Percentiles rank a stretch among this genome's conserved stretches.
phyloP scores from a whole-genome alignment of 495 filamentous ascomycete species.

The Penicillium diatomitis region DNA sequence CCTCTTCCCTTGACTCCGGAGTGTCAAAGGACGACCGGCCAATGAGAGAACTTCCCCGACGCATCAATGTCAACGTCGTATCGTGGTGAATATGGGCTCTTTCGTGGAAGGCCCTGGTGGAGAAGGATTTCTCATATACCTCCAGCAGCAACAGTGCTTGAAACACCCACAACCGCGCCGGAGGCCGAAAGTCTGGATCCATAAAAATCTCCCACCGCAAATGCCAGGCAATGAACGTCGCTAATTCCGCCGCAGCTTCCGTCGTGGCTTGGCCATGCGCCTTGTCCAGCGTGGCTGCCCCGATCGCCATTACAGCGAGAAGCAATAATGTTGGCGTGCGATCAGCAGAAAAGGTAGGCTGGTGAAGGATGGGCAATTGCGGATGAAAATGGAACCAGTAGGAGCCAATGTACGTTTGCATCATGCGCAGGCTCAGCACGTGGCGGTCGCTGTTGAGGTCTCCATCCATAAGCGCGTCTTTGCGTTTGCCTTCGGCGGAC shows the following conservation, averaged over 20 bases:
- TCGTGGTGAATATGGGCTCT: conserved; percentile 96
- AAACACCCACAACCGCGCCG: conserved; percentile 96
- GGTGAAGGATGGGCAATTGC: conserved; percentile 89
- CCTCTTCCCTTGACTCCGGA: conserved; percentile 72
- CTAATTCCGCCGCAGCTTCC: conserved; percentile 63
- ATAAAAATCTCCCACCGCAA: conserved; percentile 88
- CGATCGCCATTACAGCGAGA: conserved; percentile 91
- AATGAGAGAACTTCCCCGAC: conserved; percentile 82
- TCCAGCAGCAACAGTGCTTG: conserved; percentile 85
- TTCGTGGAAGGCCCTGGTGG: conserved; percentile 83
- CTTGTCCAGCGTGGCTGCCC: conserved; percentile 80
- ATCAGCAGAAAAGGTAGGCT: conserved; percentile 85
- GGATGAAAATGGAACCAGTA: conserved; percentile 95
- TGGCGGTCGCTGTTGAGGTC: conserved; percentile 64
- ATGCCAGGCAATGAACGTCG: conserved; percentile 85
- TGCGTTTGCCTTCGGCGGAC: conserved; percentile 62
- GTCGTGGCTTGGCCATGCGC: conserved; percentile 64
- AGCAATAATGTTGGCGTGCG: conserved; percentile 75
- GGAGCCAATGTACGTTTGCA: conserved; percentile 88
- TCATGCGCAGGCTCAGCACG: conserved; percentile 82
- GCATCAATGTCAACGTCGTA: conserved; percentile 91
- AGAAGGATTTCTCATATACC: conserved; percentile 95
- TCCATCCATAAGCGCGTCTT: conserved; percentile 69
- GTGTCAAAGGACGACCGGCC: conserved; percentile 83
- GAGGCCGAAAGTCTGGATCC: conserved; percentile 82